Percentiles rank a stretch among this genome's conserved stretches.
These are phyloP conservation scores for Mikania micrantha DNA, from an alignment of 129 eudicot species.

Conservation along the genomic window DNA sequence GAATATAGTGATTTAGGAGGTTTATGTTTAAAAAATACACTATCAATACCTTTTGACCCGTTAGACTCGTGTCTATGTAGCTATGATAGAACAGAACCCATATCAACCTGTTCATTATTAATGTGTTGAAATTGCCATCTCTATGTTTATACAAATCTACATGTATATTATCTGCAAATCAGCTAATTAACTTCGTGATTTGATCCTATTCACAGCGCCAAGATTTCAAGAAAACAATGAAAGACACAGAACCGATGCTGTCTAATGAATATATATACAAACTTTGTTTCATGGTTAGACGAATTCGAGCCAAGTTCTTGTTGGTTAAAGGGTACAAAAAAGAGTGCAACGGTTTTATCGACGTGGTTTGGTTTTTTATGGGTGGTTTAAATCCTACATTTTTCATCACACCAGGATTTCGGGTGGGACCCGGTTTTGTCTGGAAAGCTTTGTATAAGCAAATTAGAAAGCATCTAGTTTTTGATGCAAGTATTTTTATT, in stretches of 20 bases:
- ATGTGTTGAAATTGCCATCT: not conserved
- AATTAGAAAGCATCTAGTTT: slow-evolving; percentile 27
- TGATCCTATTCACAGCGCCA: slow-evolving; percentile 37
- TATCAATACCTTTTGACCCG: not conserved
- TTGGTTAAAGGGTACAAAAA: slow-evolving; percentile 17
- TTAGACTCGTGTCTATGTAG: not conserved
- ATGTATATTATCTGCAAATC: not conserved
- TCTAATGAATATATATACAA: slow-evolving; percentile 20
- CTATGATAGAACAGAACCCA: not conserved
- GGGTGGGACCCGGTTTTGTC: slow-evolving; percentile 12
- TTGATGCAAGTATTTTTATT: slow-evolving; percentile 26
- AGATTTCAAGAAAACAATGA: slow-evolving; percentile 41
- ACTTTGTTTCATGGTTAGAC: slow-evolving; percentile 14
- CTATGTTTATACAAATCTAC: not conserved
- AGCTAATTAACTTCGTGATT: not conserved
- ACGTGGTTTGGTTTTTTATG: slow-evolving; percentile 26
- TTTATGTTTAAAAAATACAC: too few species aligned
- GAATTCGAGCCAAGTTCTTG: slow-evolving; percentile 26
- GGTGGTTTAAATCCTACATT: slow-evolving; percentile 21
- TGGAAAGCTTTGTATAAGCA: slow-evolving; percentile 20
- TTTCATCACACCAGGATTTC: slow-evolving; percentile 17
- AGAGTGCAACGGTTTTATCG: slow-evolving; percentile 10
- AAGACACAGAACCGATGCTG: slow-evolving; percentile 34
- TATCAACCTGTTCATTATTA: not conserved
- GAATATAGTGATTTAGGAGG: not conserved